Percentiles rank a stretch among this genome's conserved stretches.
Evolutionary conservation across 345 rosid genomes (phyloP).

Genomic region (Arabis hirsuta): DNA sequence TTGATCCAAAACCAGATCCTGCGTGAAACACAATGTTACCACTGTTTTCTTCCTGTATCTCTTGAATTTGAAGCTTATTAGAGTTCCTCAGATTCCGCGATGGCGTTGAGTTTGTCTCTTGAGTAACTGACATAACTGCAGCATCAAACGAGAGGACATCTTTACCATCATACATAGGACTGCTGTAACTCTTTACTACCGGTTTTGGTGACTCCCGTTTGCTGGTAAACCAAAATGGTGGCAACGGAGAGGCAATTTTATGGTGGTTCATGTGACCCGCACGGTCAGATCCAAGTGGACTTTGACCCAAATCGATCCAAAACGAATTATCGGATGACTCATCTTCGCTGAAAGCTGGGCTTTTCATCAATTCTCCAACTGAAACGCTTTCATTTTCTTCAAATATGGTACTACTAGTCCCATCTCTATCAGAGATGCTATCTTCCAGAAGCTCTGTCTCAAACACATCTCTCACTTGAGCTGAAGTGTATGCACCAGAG

Average conservation of each 20-base stretch:
- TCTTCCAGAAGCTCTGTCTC: conserved; percentile 76
- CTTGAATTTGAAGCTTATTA: conserved; percentile 38
- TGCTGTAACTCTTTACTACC: conserved; percentile 60
- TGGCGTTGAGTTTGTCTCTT: conserved; percentile 56
- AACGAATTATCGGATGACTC: conserved; percentile 86
- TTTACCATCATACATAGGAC: conserved; percentile 73
- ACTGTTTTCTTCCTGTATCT: conserved; percentile 74
- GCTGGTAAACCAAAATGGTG: conserved; percentile 74
- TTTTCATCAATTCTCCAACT: conserved; percentile 80
- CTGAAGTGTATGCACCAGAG: conserved; percentile 75
- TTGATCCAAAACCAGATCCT: conserved; percentile 49
- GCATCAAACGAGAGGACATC: conserved; percentile 87
- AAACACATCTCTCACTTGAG: conserved; percentile 78
- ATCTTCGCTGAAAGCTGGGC: conserved; percentile 92
- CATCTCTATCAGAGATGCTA: conserved; percentile 75
- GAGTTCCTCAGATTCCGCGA: conserved; percentile 38
- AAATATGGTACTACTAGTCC: conserved; percentile 69
- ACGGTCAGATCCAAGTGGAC: conserved; percentile 74
- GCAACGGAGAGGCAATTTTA: conserved; percentile 67
- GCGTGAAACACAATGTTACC: conserved; percentile 39
- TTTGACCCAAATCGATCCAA: conserved; percentile 96
- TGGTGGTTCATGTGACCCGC: conserved; percentile 60
- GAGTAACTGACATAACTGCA: conserved; percentile 80
- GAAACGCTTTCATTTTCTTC: conserved; percentile 82
- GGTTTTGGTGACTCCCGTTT: conserved; percentile 65